Evolutionary conservation across 1,139 yeast species (phyloP).

Genomic region (Candida sp.): DNA sequence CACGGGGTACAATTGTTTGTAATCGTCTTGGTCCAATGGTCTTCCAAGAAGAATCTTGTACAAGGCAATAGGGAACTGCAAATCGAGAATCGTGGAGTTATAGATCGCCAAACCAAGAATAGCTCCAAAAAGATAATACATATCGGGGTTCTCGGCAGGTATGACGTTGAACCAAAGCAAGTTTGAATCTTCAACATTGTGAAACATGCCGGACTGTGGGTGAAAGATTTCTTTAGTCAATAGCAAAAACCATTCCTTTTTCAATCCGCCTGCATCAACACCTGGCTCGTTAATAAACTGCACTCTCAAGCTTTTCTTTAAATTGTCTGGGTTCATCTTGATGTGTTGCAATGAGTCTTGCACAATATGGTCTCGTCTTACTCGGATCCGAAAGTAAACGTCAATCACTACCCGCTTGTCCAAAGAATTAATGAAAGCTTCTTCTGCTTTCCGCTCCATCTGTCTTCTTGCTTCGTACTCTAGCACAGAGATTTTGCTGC

Average conservation of each 20-base stretch:
- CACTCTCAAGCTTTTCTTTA: conserved; percentile 76
- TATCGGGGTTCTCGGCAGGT: conserved; percentile 51
- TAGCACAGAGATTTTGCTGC: conserved; percentile 78
- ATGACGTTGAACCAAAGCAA: conserved; percentile 73
- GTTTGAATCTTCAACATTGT: conserved; percentile 69
- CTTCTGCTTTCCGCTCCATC: conserved; percentile 90
- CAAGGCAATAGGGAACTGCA: conserved; percentile 74
- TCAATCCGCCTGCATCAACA: conserved; percentile 92
- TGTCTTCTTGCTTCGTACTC: conserved; percentile 83
- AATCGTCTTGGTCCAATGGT: conserved; percentile 65
- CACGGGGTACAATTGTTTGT: conserved; percentile 66
- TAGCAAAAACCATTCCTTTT: conserved; percentile 90
- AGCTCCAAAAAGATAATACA: conserved; percentile 81
- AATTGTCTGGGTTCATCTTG: conserved; percentile 57
- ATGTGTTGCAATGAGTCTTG: conserved; percentile 79
- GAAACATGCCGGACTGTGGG: conserved; percentile 66
- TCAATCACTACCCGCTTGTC: conserved; percentile 65
- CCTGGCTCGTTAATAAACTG: conserved; percentile 91
- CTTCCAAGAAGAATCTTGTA: conserved; percentile 74
- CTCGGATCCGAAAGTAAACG: conserved; percentile 68
- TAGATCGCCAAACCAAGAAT: conserved; percentile 89
- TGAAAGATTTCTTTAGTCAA: conserved; percentile 72
- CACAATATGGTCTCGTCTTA: conserved; percentile 69
- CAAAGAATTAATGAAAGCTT: conserved; percentile 80
- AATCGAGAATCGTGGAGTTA: conserved; percentile 85